Conservation (phyloP, 768 basidiomycete genomes). For the Agrocybe pediades region DNA sequence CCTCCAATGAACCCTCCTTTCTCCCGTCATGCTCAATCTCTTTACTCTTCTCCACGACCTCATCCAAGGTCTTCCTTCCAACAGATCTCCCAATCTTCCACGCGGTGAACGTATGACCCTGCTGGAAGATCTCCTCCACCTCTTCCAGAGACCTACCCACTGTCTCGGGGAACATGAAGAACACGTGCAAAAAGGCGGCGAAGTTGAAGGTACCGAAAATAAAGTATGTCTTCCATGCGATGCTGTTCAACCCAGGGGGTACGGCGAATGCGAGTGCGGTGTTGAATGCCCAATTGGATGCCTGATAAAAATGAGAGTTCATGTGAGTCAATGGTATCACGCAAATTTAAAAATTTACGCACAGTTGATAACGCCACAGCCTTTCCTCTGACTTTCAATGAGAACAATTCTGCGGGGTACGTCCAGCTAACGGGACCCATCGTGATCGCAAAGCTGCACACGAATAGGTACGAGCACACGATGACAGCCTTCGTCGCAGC, state of each 20-base stretch:
- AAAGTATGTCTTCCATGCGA: conserved; percentile 78
- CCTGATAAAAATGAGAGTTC: conserved; percentile 14
- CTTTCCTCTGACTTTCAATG: conserved; percentile 64
- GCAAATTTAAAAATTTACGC: conserved; percentile 4
- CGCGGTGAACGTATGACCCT: conserved; percentile 69
- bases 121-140: conserved; percentile 74
- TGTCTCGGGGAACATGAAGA: conserved; percentile 84
- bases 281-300: conserved; percentile 68
- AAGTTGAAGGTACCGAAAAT: conserved; percentile 81
- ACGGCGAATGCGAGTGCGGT: conserved; percentile 76
- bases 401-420: conserved; percentile 72
- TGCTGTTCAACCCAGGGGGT: conserved; percentile 64
- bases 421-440: conserved; percentile 81
- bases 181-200: conserved; percentile 66
- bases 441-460: conserved; percentile 72
- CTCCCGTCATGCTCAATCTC: neutral
- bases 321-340: neutral
- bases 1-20: neutral
- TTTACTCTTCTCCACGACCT: conserved; percentile 39
- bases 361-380: conserved; percentile 54
- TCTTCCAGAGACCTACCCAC: conserved; percentile 75
- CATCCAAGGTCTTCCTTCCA: conserved; percentile 60
- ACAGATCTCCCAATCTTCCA: conserved; percentile 68
- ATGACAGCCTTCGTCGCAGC: conserved; percentile 70
- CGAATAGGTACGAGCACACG: conserved; percentile 76